phyloP scores from a whole-genome alignment of 345 rosid species.

The Raphanus raphanistrum region DNA sequence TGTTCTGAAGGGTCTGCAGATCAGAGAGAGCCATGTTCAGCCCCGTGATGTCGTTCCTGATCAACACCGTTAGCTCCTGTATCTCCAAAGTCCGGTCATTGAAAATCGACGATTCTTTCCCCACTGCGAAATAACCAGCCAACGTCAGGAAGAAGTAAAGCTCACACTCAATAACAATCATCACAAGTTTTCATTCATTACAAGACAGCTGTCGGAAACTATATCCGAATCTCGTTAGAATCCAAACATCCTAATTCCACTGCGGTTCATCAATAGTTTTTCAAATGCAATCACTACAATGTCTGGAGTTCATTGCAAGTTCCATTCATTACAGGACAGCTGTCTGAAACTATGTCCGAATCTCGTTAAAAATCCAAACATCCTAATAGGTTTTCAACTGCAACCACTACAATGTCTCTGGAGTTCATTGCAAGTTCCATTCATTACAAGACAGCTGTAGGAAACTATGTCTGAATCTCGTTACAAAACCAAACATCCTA shows the following conservation, averaged over 20 bases:
- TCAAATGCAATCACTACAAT: background rate
- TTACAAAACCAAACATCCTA: background rate
- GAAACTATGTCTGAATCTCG: slow-evolving; percentile 4
- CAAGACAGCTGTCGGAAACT: no score
- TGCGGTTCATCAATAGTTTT: background rate
- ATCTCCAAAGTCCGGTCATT: slow-evolving; percentile 78
- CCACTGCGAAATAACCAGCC: slow-evolving; percentile 47
- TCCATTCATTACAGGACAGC: slow-evolving; percentile 3
- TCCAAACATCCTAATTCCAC: no score
- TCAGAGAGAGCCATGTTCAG: slow-evolving; percentile 74
- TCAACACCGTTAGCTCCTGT: slow-evolving; percentile 75
- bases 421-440: background rate
- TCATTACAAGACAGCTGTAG: background rate
- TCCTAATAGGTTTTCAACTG: background rate
- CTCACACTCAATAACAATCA: background rate
- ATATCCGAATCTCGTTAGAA: background rate
- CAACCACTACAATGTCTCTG: slow-evolving; percentile 8
- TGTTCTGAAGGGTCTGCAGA: slow-evolving; percentile 73
- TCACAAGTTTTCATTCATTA: background rate
- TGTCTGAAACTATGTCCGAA: background rate
- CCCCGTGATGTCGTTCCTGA: slow-evolving; percentile 78
- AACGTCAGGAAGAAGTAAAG: background rate
- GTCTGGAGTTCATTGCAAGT: no score
- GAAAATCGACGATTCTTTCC: slow-evolving; percentile 83
- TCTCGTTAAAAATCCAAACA: background rate